Percentiles rank a stretch among this genome's conserved stretches.
phyloP scores from a whole-genome alignment of 129 eudicot species.

The carrot (Daucus carota) region DNA sequence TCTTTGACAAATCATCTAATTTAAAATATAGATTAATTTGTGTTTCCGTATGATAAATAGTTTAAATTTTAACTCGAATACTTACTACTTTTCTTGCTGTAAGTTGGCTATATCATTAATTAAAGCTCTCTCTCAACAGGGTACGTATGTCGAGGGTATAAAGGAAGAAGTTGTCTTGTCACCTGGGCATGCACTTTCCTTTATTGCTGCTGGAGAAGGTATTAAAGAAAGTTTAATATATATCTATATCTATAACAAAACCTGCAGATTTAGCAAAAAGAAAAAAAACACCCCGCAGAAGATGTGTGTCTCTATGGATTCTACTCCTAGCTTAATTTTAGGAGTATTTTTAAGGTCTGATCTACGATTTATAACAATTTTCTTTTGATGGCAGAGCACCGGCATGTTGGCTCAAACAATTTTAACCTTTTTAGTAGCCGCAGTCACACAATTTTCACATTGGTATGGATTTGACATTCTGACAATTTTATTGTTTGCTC shows the following conservation, averaged over 20 bases:
- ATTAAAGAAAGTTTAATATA: not conserved
- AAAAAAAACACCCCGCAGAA: too few species aligned
- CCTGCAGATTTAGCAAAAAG: too few species aligned
- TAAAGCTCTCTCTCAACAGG: constrained; percentile 38
- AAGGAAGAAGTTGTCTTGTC: constrained; percentile 98
- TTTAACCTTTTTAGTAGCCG: constrained; percentile 92
- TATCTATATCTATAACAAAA: not conserved
- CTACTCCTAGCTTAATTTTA: not conserved
- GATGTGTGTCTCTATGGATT: not conserved
- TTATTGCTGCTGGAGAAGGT: constrained; percentile 99
- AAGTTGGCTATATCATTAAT: not conserved
- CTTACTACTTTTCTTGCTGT: constrained; percentile 6
- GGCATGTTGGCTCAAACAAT: constrained; percentile 95
- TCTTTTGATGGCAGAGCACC: constrained; percentile 67
- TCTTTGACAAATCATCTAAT: not conserved
- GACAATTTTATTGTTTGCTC: not conserved
- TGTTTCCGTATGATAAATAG: not conserved
- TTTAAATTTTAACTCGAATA: not conserved
- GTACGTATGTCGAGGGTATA: constrained; percentile 97
- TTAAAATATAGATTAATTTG: not conserved
- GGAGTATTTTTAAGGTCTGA: not conserved
- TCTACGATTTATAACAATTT: constrained; percentile 10
- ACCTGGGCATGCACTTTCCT: constrained; percentile 98
- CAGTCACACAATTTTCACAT: constrained; percentile 95
- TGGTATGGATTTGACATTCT: constrained; percentile 46